Percentiles rank a stretch among this genome's conserved stretches.
Conservation (phyloP, 768 basidiomycete genomes). For the Udeniomyces megalosporus region DNA sequence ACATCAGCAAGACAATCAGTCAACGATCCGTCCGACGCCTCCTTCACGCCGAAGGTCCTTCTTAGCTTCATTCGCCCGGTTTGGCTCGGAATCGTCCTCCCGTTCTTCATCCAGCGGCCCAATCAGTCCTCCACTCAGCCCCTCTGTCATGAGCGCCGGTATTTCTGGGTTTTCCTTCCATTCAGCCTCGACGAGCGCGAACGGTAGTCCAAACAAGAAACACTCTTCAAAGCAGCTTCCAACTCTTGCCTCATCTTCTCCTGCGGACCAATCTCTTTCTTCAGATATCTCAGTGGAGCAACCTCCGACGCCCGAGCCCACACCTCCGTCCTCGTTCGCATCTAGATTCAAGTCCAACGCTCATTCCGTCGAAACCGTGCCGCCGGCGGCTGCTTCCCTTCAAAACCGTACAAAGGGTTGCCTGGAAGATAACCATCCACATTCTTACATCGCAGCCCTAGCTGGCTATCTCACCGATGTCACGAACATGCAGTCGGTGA, state of each 20-base stretch:
- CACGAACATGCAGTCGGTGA: constrained; percentile 49
- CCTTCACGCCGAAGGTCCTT: background rate
- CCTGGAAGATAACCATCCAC: background rate
- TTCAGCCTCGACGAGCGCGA: background rate
- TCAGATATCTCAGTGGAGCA: too few species aligned
- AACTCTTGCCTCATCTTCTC: too few species aligned
- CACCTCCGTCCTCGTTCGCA: background rate
- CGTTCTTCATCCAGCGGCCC: background rate
- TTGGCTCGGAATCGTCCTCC: background rate
- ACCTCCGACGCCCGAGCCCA: background rate
- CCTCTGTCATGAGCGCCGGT: background rate
- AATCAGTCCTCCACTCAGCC: background rate
- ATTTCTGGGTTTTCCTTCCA: background rate
- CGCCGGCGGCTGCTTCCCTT: background rate
- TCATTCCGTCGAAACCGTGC: background rate
- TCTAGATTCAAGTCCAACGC: background rate
- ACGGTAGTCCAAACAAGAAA: too few species aligned
- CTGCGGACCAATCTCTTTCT: too few species aligned
- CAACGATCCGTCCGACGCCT: background rate
- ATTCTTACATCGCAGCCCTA: constrained; percentile 34
- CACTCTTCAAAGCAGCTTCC: too few species aligned
- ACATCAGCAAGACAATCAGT: background rate
- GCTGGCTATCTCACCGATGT: constrained; percentile 65
- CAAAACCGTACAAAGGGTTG: background rate
- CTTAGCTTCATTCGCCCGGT: background rate